Evolutionary conservation across 345 rosid genomes (phyloP).

Genomic region (Citrus hindsii): DNA sequence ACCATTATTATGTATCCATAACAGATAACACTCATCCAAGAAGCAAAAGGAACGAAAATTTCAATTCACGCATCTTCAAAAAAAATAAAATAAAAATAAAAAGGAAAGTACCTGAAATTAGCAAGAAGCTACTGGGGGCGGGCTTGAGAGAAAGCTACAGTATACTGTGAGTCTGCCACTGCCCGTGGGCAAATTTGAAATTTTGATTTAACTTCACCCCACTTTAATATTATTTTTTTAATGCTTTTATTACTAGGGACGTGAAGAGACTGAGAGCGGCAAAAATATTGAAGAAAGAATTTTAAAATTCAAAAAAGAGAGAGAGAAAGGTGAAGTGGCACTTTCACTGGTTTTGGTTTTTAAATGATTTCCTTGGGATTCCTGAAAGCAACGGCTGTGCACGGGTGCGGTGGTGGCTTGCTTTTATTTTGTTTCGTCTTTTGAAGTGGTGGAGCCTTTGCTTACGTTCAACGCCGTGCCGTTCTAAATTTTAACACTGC

Average conservation of each 20-base stretch:
- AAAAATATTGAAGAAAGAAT: neutral
- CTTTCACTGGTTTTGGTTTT: neutral
- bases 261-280: neutral
- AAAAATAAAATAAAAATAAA: neutral
- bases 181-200: neutral
- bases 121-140: neutral
- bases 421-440: too few relatives aligned
- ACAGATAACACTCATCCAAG: neutral
- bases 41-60: neutral
- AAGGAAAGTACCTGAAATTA: neutral
- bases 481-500: too few relatives aligned
- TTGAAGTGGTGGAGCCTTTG: neutral
- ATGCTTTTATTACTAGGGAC: neutral
- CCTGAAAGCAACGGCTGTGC: neutral
- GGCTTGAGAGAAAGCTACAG: neutral
- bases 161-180: too few relatives aligned
- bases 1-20: neutral
- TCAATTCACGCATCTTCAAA: neutral
- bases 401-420: neutral
- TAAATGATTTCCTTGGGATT: neutral
- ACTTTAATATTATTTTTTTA: neutral
- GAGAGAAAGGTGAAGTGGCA: constrained; percentile 23
- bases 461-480: neutral
- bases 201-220: neutral
- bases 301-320: constrained; percentile 11